Percentiles rank a stretch among this genome's conserved stretches.
phyloP scores from a whole-genome alignment of 345 rosid species.

The Diplotaxis tenuifolia region DNA sequence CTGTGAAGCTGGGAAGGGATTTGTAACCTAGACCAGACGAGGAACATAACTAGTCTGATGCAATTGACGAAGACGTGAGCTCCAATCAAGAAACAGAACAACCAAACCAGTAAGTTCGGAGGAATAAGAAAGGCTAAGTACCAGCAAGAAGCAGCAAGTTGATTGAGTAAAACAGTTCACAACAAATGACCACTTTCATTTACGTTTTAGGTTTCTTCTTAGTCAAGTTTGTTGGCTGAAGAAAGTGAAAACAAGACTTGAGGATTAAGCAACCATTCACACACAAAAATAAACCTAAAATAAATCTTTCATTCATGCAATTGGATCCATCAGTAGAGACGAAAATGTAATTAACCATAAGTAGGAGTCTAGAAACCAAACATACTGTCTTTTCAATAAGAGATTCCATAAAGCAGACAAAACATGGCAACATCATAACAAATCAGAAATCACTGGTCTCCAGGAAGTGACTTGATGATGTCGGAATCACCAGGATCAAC shows the following conservation, averaged over 20 bases:
- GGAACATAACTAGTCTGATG: neutral
- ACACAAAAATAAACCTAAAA: neutral
- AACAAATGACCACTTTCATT: neutral
- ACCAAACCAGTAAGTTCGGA: neutral
- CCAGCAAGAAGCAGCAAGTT: no score
- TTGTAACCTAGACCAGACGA: neutral
- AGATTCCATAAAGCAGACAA: slow-evolving; percentile 7
- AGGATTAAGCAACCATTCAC: no score
- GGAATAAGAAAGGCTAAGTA: no score
- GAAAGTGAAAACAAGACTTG: neutral
- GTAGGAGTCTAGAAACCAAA: neutral
- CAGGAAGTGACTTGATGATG: slow-evolving; percentile 67
- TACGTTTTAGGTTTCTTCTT: neutral
- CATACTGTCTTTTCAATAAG: slow-evolving; percentile 12
- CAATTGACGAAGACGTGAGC: neutral
- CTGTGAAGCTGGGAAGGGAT: no score
- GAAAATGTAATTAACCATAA: neutral
- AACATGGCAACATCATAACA: neutral
- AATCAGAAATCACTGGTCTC: slow-evolving; percentile 24
- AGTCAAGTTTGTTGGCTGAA: neutral
- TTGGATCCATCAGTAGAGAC: neutral
- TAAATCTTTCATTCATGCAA: neutral
- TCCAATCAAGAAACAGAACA: neutral
- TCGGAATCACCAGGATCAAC: slow-evolving; percentile 77
- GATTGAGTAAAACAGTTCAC: neutral